Evolutionary conservation across 257 asterid species (phyloP).

Genomic region (Solanum verrucosum): DNA sequence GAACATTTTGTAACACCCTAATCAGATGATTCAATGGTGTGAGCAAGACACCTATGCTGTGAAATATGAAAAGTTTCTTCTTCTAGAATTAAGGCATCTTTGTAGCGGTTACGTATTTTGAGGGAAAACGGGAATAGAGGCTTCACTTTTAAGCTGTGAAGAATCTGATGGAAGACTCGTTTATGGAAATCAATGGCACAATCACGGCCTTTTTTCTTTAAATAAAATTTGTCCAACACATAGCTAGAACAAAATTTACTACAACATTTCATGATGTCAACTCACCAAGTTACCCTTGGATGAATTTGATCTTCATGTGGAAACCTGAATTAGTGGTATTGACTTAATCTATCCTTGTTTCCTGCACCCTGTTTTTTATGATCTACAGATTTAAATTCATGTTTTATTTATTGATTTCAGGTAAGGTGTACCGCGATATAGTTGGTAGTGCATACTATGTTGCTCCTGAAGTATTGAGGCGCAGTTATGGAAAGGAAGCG

Average conservation of each 20-base stretch:
- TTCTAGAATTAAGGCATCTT: background rate
- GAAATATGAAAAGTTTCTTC: background rate
- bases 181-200: background rate
- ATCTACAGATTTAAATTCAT: background rate
- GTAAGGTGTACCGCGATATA: conserved; percentile 62
- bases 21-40: background rate
- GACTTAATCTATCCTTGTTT: background rate
- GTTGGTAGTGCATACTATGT: conserved; percentile 92
- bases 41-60: background rate
- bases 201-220: background rate
- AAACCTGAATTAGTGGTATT: background rate
- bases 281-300: background rate
- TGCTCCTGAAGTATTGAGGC: conserved; percentile 78
- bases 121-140: background rate
- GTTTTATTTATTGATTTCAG: conserved; percentile 21
- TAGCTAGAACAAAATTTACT: background rate
- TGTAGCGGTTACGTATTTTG: background rate
- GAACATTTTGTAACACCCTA: background rate
- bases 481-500: conserved; percentile 73
- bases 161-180: background rate
- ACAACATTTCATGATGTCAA: background rate
- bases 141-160: background rate
- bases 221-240: background rate
- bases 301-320: background rate
- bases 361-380: background rate